These are phyloP conservation scores for Podaxis sp. DNA, from an alignment of 768 basidiomycete genomes.

Conservation along the genomic window DNA sequence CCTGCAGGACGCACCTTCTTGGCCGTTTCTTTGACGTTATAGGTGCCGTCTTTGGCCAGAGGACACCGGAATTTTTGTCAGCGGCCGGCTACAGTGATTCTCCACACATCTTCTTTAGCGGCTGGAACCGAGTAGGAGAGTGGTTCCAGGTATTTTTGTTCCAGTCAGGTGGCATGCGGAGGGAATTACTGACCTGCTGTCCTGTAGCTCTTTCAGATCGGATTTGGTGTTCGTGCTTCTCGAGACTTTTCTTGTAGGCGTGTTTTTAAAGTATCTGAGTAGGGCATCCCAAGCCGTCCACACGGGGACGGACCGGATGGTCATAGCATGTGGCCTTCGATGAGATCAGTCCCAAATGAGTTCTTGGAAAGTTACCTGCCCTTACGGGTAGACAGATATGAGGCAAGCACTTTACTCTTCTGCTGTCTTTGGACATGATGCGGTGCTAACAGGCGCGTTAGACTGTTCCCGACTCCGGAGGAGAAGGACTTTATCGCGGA, in stretches of 20 bases:
- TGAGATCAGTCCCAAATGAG: slow-evolving; percentile 30
- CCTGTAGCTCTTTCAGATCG: slow-evolving; percentile 26
- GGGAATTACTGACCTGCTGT: not conserved
- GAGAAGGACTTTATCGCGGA: slow-evolving; percentile 27
- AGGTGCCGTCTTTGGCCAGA: slow-evolving; percentile 26
- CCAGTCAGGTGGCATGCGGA: not conserved
- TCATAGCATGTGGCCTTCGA: slow-evolving; percentile 30
- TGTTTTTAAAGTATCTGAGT: not conserved
- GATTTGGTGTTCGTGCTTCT: slow-evolving; percentile 20
- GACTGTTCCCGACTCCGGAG: slow-evolving; percentile 29
- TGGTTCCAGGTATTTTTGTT: slow-evolving; percentile 24
- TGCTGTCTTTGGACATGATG: too few relatives aligned
- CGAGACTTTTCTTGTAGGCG: not conserved
- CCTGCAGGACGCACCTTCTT: slow-evolving; percentile 28
- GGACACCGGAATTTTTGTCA: slow-evolving; percentile 25
- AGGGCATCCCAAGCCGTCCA: slow-evolving; percentile 23
- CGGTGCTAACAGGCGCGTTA: not conserved
- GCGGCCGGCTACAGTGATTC: slow-evolving; percentile 29
- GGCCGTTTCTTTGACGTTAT: slow-evolving; percentile 27
- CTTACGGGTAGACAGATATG: slow-evolving; percentile 26
- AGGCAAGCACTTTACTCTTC: slow-evolving; percentile 4
- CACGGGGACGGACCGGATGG: slow-evolving; percentile 27
- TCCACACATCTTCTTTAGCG: slow-evolving; percentile 29
- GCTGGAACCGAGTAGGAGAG: slow-evolving; percentile 23
- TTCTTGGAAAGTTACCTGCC: slow-evolving; percentile 29